Evolutionary conservation across 78 protist species (phyloP).

Genomic region (Isochrysis galbana): DNA sequence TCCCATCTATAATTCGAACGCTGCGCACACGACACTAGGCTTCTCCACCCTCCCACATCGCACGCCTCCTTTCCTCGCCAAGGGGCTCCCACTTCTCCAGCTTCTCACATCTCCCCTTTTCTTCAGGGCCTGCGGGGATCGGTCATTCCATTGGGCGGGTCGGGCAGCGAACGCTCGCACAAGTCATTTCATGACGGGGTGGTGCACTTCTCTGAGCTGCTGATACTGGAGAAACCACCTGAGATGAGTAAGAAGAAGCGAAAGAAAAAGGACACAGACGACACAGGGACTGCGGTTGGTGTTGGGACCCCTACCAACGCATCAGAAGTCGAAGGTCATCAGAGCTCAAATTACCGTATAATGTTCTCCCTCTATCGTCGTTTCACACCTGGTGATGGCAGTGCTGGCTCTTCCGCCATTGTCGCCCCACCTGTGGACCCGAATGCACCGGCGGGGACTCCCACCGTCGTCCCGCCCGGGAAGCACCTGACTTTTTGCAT

Average conservation of each 20-base stretch:
- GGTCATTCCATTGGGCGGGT: not conserved
- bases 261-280: not conserved
- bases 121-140: not conserved
- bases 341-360: not conserved
- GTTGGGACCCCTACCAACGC: not conserved
- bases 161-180: not conserved
- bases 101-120: no score
- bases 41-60: no score
- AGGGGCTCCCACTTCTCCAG: no score
- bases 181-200: not conserved
- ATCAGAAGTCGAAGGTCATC: not conserved
- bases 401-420: no score
- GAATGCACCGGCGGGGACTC: no score
- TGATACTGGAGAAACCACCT: not conserved
- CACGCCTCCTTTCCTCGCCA: no score
- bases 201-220: not conserved
- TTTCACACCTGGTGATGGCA: not conserved
- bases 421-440: no score
- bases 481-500: not conserved
- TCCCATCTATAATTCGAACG: no score
- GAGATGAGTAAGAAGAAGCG: constrained; percentile 23
- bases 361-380: constrained; percentile 25
- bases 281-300: no score
- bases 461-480: not conserved
- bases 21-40: no score